Evolutionary conservation across 441 rosid species (phyloP), one percentile per base, ranked within the genome.

Genomic region (Cnidoscolus chayamansa): DNA sequence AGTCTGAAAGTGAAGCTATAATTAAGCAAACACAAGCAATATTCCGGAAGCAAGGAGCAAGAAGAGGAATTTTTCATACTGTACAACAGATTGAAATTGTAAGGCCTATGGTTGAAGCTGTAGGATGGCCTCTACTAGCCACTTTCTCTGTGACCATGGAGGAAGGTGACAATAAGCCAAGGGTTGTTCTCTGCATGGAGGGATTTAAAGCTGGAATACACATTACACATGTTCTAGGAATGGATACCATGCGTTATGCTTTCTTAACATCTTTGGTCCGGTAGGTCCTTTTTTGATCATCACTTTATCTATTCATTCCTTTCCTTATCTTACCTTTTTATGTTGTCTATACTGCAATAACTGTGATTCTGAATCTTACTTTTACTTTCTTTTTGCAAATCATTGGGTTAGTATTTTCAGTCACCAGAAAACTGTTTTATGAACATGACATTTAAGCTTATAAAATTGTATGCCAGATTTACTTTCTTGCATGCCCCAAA

Each of bases 171-270:
- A 92, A 90, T 84, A 96, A 92, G 74, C 93, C 95, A 30, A 89
- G 96, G 81, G 83, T 96, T 79, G 80, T 88, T 81, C 93, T 88
- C 71, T 96, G 98, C 82, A 92, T 96, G 98, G 99, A 96, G 84
- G 99, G 99, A 69, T 96, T 96, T 78, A 93, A 86, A 86, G 98
- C 98, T 85, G 98, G 97, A 67, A 96, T 96, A 83, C 94, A 88
- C 80, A 88, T 96, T 66, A 85, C 98, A 0, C 82, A 83, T 83
- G 91, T 86, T 86, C 91, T 96, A 79, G 97, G 98, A 84, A 96
- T 96, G 98, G 98, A 93, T 83, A 96, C 99, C 67, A 93, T 92
- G 96, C 98, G 99, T 47, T 96, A 93, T 86, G 99, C 99, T 72
- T 96, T 92, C 81, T 77, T 96, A 80, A 96, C 99, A 63, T 96